Base-by-base conservation (phyloP, 805 yeast genomes). In the Zygosaccharomyces gambellarensis region DNA sequence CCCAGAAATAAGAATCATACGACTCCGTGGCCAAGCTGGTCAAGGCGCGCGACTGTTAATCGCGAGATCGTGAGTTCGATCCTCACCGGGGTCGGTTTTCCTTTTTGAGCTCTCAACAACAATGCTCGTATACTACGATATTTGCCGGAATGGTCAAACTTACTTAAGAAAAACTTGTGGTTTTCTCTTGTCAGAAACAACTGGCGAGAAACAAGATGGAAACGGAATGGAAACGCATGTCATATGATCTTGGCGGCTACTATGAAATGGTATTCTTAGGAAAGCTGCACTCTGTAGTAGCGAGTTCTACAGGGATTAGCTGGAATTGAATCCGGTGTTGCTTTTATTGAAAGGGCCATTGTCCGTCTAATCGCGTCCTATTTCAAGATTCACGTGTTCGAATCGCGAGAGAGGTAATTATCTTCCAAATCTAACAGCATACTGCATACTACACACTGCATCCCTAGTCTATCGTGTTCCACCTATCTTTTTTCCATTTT, bases 41-140 rank as follows among this genome's bases (percentile, higher is more conserved):
- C 72, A 73, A 74, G 77, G 77, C 77, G 75, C 72, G 77, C 76
- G 77, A 72, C 77, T 74, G 78, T 74, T 74, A 75, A 75, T 74
- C 79, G 77, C 78, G 74, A 74, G 79, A 74, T 71, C 79, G 78
- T 62, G 77, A 74, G 78, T 74, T 74, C 78, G 67, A 74, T 66
- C 78, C 78, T 74, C 77, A 62, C 78, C 74, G 75, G 63, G 78
- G 76, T 74, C 78, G 78, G 25, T 47, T 47, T 41, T 57, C 58
- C 59, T 56, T 54, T 54, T 48, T 46, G 6, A 4, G 14, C 28
- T 11, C 22, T 29, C 29, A 27, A 8, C 29, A 8, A 27, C 29
- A 7, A 27, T 8, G 2, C 3, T 8, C 29, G 29, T 27, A 27
- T 7, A 27, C 7, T 10, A 27, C 2, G 29, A 27, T 27, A 27